Evolutionary conservation across 2,329 filamentous ascomycete species (phyloP).

Genomic region (Hypoxylon sp.): DNA sequence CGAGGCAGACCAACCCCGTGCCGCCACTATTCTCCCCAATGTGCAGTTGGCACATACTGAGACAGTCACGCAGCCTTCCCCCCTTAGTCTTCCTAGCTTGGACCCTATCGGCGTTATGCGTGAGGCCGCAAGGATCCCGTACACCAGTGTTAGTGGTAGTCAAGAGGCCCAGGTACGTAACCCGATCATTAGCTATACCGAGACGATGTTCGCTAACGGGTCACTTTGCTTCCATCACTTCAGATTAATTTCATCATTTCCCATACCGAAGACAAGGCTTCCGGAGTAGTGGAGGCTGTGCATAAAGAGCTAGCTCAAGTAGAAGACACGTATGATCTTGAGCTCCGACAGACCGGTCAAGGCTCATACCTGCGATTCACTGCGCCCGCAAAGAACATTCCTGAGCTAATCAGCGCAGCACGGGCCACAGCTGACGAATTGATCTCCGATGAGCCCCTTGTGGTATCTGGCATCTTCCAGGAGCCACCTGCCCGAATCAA

Average conservation of each 20-base stretch:
- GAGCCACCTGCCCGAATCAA: slow-evolving; percentile 42
- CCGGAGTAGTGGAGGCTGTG: slow-evolving; percentile 63
- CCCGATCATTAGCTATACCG: neutral
- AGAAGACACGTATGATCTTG: slow-evolving; percentile 51
- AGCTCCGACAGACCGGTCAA: slow-evolving; percentile 21
- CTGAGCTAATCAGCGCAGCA: slow-evolving; percentile 38
- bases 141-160: no score
- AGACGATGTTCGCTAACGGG: slow-evolving; percentile 13
- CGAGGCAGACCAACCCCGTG: neutral
- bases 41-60: neutral
- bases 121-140: neutral
- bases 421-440: slow-evolving; percentile 33
- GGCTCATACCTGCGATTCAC: slow-evolving; percentile 41
- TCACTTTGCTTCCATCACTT: neutral
- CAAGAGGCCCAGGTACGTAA: slow-evolving; percentile 25
- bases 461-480: slow-evolving; percentile 39
- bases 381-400: slow-evolving; percentile 36
- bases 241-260: slow-evolving; percentile 40
- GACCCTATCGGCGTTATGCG: slow-evolving; percentile 1
- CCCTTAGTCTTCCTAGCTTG: neutral
- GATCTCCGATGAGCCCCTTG: slow-evolving; percentile 23
- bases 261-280: slow-evolving; percentile 55
- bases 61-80: neutral
- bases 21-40: neutral
- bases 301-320: slow-evolving; percentile 63